phyloP scores from a whole-genome alignment of 202 grass and related monocot genomes.

The Panicum hallii region DNA sequence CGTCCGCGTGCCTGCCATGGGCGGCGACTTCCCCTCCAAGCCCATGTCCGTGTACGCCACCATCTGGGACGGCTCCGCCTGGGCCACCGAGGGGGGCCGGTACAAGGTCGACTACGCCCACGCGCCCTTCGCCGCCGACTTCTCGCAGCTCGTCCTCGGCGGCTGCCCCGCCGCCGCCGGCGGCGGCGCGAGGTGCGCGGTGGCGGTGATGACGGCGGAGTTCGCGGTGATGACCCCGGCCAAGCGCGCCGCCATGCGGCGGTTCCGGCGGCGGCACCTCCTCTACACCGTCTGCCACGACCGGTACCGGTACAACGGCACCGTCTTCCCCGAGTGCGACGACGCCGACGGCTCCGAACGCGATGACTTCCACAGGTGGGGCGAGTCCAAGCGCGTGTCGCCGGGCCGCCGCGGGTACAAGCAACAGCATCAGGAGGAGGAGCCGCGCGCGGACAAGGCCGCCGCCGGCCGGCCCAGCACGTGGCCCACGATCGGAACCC shows the following conservation, averaged over 20 bases:
- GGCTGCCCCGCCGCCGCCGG: slow-evolving; percentile 45
- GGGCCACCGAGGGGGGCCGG: slow-evolving; percentile 77
- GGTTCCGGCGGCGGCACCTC: slow-evolving; percentile 63
- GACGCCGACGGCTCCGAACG: slow-evolving; percentile 34
- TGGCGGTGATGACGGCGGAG: slow-evolving; percentile 65
- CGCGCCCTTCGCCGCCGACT: slow-evolving; percentile 68
- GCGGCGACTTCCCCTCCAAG: slow-evolving; percentile 78
- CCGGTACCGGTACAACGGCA: slow-evolving; percentile 58
- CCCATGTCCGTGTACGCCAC: slow-evolving; percentile 95
- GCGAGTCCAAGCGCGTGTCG: slow-evolving; percentile 59
- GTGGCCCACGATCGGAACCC: neutral
- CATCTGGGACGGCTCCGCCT: slow-evolving; percentile 89
- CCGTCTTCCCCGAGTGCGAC: slow-evolving; percentile 80
- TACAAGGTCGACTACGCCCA: slow-evolving; percentile 80
- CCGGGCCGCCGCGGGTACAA: slow-evolving; percentile 29
- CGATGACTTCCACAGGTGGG: slow-evolving; percentile 63
- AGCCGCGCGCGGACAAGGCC: neutral
- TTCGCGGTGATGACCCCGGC: slow-evolving; percentile 63
- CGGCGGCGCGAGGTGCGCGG: slow-evolving; percentile 42
- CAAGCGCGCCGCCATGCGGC: slow-evolving; percentile 69
- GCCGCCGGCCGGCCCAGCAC: neutral
- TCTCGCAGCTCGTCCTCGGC: slow-evolving; percentile 59
- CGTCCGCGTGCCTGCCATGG: slow-evolving; percentile 57
- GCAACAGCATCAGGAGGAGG: neutral
- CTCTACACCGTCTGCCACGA: slow-evolving; percentile 84